Evolutionary conservation across 1,284 basidiomycete species (phyloP).

Genomic region (Tylopilus orsonianus): DNA sequence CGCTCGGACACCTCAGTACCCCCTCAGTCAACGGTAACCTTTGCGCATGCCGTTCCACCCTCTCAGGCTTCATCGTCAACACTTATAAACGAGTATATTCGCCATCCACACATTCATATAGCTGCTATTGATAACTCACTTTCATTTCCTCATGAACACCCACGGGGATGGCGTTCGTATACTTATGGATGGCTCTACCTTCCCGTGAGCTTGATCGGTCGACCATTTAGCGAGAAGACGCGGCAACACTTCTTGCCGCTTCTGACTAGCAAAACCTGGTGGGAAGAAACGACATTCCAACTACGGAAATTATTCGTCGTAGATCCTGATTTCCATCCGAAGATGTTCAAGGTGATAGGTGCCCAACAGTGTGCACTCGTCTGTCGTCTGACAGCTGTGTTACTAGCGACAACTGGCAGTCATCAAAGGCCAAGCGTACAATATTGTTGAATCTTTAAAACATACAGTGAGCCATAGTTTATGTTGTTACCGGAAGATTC

Average conservation of each 20-base stretch:
- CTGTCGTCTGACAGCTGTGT: constrained; percentile 9
- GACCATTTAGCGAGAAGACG: constrained; percentile 81
- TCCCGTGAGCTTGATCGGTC: constrained; percentile 82
- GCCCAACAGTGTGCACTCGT: neutral
- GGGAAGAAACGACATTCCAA: constrained; percentile 83
- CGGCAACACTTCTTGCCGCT: constrained; percentile 81
- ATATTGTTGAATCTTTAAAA: constrained; percentile 81
- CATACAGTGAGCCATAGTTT: constrained; percentile 50
- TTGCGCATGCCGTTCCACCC: constrained; percentile 38
- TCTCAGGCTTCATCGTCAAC: constrained; percentile 34
- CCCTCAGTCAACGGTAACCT: constrained; percentile 38
- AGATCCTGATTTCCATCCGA: constrained; percentile 83
- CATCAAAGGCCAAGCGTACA: constrained; percentile 91
- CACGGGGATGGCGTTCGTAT: constrained; percentile 86
- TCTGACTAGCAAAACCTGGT: constrained; percentile 83
- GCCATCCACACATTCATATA: constrained; percentile 70
- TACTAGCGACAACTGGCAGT: constrained; percentile 80
- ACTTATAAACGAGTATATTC: constrained; percentile 43
- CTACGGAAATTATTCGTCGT: constrained; percentile 75
- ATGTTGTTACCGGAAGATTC: neutral
- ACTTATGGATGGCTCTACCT: constrained; percentile 92
- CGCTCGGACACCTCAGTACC: constrained; percentile 44
- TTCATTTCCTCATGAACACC: constrained; percentile 88
- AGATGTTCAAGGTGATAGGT: constrained; percentile 70
- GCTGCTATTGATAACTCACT: constrained; percentile 93